Evolutionary conservation across 2,329 filamentous ascomycete genomes (phyloP).

Genomic region (Xylaria sp.): DNA sequence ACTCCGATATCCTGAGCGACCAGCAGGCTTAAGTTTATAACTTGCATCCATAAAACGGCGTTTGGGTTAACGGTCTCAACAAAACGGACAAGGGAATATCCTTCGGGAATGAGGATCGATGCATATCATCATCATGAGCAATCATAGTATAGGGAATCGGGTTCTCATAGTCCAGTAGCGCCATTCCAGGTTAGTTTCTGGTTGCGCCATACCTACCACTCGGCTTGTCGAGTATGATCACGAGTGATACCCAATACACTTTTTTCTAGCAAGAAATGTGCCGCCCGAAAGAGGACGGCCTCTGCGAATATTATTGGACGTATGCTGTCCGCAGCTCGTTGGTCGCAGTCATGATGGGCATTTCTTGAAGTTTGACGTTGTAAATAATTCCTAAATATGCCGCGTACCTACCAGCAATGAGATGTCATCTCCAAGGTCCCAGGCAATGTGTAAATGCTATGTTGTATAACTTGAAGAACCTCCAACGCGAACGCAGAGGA

Average conservation of each 20-base stretch:
- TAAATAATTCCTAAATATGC: neutral
- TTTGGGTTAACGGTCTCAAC: constrained; percentile 47
- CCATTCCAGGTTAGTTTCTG: constrained; percentile 25
- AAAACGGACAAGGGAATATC: constrained; percentile 43
- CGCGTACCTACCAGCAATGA: neutral
- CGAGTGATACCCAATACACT: constrained; percentile 49
- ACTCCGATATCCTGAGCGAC: constrained; percentile 95
- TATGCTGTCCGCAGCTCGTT: neutral
- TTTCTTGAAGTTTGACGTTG: neutral
- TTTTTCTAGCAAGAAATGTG: constrained; percentile 24
- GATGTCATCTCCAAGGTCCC: too few relatives aligned
- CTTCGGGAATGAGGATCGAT: constrained; percentile 31
- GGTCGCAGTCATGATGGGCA: neutral
- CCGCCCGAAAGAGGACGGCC: neutral
- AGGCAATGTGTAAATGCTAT: neutral
- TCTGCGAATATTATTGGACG: too few relatives aligned
- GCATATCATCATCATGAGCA: constrained; percentile 31
- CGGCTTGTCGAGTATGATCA: constrained; percentile 39
- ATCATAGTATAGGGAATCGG: constrained; percentile 30
- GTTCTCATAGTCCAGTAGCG: constrained; percentile 36
- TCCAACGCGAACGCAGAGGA: neutral
- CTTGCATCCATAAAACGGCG: constrained; percentile 45
- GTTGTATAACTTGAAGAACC: neutral
- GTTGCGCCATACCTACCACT: constrained; percentile 32
- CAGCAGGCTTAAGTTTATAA: constrained; percentile 69